Percentiles rank a stretch among this genome's conserved stretches.
Conservation (phyloP, 768 basidiomycete species). For the Lentinula boryana region DNA sequence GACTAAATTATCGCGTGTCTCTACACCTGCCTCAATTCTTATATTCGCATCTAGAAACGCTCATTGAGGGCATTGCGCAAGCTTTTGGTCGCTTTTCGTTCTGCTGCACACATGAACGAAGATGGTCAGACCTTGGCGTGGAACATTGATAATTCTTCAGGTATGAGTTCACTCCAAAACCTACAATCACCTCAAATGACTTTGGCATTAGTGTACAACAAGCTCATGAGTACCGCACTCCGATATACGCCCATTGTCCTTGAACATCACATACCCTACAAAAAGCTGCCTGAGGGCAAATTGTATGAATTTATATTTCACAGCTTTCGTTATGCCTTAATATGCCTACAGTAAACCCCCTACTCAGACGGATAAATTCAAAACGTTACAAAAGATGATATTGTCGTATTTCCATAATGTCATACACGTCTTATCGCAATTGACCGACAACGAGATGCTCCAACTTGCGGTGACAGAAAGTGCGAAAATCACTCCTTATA, state of each 20-base stretch:
- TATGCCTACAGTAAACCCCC: conserved; percentile 67
- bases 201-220: conserved; percentile 74
- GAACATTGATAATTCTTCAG: conserved; percentile 76
- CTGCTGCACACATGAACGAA: conserved; percentile 86
- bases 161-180: conserved; percentile 31
- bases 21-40: background rate
- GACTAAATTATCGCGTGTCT: conserved; percentile 10
- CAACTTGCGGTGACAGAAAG: conserved; percentile 77
- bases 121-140: conserved; percentile 76
- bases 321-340: conserved; percentile 3
- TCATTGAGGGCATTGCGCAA: conserved; percentile 82
- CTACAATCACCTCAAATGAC: conserved; percentile 3
- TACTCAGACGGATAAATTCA: conserved; percentile 74
- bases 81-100: conserved; percentile 84
- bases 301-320: conserved; percentile 48
- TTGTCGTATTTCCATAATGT: conserved; percentile 88
- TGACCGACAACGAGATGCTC: conserved; percentile 60
- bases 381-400: conserved; percentile 80
- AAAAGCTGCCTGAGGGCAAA: conserved; percentile 75
- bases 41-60: conserved; percentile 49
- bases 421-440: conserved; percentile 70
- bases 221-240: conserved; percentile 80
- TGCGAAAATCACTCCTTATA: conserved; percentile 85
- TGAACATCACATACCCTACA: conserved; percentile 83
- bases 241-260: conserved; percentile 89